A percentile compares a stretch with the other conserved stretches of the same genome.
These are phyloP conservation scores for Cicer bijugum DNA, from an alignment of 306 rosid genomes.

Conservation along the genomic window DNA sequence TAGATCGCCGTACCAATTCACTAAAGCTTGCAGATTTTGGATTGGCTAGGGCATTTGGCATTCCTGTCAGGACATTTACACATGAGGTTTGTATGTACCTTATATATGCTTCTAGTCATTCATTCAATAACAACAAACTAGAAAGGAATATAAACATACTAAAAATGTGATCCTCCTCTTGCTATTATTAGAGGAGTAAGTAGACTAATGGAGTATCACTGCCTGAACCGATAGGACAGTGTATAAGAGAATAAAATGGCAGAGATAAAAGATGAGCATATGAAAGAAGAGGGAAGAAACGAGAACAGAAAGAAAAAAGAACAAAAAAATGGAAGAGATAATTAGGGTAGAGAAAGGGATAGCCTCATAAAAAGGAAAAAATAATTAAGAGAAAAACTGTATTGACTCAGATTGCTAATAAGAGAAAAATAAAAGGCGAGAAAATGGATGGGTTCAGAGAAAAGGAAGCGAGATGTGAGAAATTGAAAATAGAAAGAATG, in stretches of 20 bases:
- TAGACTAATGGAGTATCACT: neutral
- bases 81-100: constrained; percentile 71
- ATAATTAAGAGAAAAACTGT: neutral
- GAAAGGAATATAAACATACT: neutral
- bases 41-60: constrained; percentile 98
- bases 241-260: constrained; percentile 1
- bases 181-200: constrained; percentile 2
- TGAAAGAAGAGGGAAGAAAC: neutral
- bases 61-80: constrained; percentile 97
- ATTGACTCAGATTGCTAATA: neutral
- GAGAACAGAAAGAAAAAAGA: neutral
- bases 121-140: neutral
- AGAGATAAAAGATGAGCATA: neutral
- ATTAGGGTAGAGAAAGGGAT: neutral
- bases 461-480: neutral
- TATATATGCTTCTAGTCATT: constrained; percentile 32
- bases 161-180: neutral
- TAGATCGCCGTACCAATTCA: constrained; percentile 88
- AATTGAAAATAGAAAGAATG: neutral
- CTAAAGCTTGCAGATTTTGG: constrained; percentile 99
- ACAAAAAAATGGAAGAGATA: neutral
- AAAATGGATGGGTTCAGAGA: neutral
- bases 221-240: neutral
- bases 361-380: neutral
- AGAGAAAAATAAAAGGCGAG: neutral